Base-by-base conservation (phyloP, 495 filamentous ascomycete genomes). In the Geoglossum glabrum region DNA sequence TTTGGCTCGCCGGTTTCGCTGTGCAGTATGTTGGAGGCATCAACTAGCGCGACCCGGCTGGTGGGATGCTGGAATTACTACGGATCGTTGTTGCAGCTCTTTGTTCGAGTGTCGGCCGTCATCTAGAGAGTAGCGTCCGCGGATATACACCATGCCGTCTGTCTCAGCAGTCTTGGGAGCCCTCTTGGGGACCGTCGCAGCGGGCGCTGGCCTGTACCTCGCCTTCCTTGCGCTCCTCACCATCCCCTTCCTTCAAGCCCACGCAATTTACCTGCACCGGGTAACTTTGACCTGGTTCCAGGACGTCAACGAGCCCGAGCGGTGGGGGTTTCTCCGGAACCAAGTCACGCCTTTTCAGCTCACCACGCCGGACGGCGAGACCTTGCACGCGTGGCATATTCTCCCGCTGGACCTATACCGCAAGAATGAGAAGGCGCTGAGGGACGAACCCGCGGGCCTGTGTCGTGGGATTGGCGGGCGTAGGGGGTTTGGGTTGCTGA, bases 331-430 rank as follows among this genome's bases (percentile, higher is more conserved):
- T 40, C 36, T 40, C 15, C 36, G 36, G 55, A 83, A 82, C 65
- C 83, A 88, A 68, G 77, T 83, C 27, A 83, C 78, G 0, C 79
- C 83, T 0, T 86, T 88, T 64, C 69, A 70, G 0, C 74, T 88
- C 57, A 67, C 65, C n/a, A 78, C 82, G 3, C 62, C 72, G 13
- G 77, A 81, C 60, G 71, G 72, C 50, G 73, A 81, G 59, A 67
- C 63, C 13, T 70, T 87, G 7, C 82, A 85, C 61, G 77, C 82
- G 13, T 88, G 84, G 84, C 83, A 86, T 59, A 74, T 87, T 57
- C 73, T 85, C 11, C 84, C 83, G 1, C 65, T 85, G 17, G 74
- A 74, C 11, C 52, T 80, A 0, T 85, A 85, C 65, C 67, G 72
- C 34, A 71, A 77, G 52, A 70, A 85, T 61, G 76, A 82, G 61